Percentiles rank a stretch among this genome's conserved stretches.
Evolutionary conservation across 345 rosid genomes (phyloP).

Genomic region (Sisymbrium altissimum): DNA sequence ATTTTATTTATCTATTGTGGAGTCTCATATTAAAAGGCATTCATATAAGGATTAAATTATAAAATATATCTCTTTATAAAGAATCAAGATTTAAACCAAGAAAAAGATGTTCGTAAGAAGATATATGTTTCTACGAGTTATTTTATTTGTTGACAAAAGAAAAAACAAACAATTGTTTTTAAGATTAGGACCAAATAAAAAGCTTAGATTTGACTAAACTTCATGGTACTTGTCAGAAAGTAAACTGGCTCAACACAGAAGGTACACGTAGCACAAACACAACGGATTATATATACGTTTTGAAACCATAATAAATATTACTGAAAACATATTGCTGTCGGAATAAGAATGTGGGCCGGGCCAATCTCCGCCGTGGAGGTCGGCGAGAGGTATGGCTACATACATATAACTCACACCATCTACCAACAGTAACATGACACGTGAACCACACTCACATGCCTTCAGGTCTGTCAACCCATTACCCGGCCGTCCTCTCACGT

Average conservation of each 20-base stretch:
- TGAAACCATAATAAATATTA: constrained; percentile 1
- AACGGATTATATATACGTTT: neutral
- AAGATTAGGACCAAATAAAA: neutral
- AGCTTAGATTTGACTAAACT: constrained; percentile 9
- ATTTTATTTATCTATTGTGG: neutral
- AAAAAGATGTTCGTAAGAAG: neutral
- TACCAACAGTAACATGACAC: neutral
- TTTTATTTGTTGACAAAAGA: neutral
- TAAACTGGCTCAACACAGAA: neutral
- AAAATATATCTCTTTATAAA: neutral
- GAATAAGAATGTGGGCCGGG: constrained; percentile 22
- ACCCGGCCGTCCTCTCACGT: constrained; percentile 19
- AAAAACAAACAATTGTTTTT: neutral
- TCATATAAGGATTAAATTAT: neutral
- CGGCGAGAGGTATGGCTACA: constrained; percentile 24
- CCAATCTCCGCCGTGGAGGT: constrained; percentile 30
- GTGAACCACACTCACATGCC: constrained; percentile 4
- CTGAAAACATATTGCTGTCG: neutral
- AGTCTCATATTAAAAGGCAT: neutral
- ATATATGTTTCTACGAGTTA: neutral
- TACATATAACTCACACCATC: neutral
- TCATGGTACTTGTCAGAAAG: neutral
- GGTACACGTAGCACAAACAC: constrained; percentile 17
- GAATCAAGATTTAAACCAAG: neutral
- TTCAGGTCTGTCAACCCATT: neutral